A percentile compares a stretch with the other conserved stretches of the same genome.
Conservation (phyloP, 2,329 filamentous ascomycete species). For the Colletotrichum brevisporum region DNA sequence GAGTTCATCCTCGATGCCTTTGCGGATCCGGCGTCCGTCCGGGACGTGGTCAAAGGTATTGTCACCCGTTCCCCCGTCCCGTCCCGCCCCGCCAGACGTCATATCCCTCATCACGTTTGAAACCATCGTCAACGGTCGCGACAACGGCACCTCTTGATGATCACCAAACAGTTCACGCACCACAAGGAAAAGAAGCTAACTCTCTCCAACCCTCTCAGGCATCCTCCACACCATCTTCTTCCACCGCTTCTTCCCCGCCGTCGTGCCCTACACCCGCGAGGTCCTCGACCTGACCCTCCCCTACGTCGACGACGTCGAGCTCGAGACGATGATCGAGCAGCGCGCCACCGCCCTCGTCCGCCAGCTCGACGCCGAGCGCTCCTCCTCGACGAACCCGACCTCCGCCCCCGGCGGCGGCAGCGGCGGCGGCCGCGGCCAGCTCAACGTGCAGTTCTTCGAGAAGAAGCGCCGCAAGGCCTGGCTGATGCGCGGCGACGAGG, state of each 20-base stretch:
- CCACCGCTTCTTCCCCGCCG: constrained; percentile 94
- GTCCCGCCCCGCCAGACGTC: constrained; percentile 35
- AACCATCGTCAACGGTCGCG: neutral
- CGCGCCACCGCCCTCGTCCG: constrained; percentile 84
- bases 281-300: constrained; percentile 92
- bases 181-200: neutral
- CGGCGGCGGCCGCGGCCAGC: constrained; percentile 79
- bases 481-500: constrained; percentile 86
- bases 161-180: neutral
- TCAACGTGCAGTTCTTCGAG: constrained; percentile 95
- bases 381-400: constrained; percentile 45
- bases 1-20: constrained; percentile 96
- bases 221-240: constrained; percentile 99
- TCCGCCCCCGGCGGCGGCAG: constrained; percentile 43
- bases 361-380: constrained; percentile 76
- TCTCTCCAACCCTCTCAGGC: constrained; percentile 64
- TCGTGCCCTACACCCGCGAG: constrained; percentile 86
- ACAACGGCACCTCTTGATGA: neutral
- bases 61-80: constrained; percentile 36
- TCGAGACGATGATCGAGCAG: constrained; percentile 94
- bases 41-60: constrained; percentile 92
- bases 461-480: constrained; percentile 87
- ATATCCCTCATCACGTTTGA: constrained; percentile 24
- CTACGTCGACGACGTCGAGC: constrained; percentile 88
- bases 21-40: constrained; percentile 89